Evolutionary conservation across 257 asterid genomes (phyloP).

Genomic region (Hygrophila difformis): DNA sequence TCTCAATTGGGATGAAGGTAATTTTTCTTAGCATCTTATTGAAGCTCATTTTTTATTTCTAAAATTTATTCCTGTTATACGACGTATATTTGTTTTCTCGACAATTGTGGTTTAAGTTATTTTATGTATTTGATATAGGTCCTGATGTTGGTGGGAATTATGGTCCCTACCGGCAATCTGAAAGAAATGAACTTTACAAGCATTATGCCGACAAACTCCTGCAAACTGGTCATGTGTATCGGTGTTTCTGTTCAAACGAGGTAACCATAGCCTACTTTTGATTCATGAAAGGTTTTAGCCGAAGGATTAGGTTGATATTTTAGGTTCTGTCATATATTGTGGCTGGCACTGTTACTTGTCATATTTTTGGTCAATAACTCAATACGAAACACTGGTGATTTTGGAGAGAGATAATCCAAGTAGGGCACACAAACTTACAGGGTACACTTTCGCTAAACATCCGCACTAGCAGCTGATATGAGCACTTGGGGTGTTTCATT

Average conservation of each 20-base stretch:
- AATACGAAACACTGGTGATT: too few species aligned
- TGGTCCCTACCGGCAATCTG: slow-evolving; percentile 94
- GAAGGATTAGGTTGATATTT: too few species aligned
- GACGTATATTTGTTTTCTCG: background rate
- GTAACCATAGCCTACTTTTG: slow-evolving; percentile 22
- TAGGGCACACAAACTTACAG: too few species aligned
- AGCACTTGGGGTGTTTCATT: too few species aligned
- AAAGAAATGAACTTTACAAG: slow-evolving; percentile 83
- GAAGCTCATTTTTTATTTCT: too few species aligned
- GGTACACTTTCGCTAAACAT: too few species aligned
- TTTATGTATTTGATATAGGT: slow-evolving; percentile 35
- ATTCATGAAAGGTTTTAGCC: too few species aligned
- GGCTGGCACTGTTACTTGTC: background rate
- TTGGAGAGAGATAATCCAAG: too few species aligned
- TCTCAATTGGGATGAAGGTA: slow-evolving; percentile 95
- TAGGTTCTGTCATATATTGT: background rate
- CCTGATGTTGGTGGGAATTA: slow-evolving; percentile 78
- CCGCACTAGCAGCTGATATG: too few species aligned
- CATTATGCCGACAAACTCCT: slow-evolving; percentile 72
- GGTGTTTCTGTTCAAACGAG: slow-evolving; percentile 89
- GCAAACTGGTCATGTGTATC: slow-evolving; percentile 75
- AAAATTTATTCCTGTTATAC: too few species aligned
- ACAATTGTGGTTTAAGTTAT: background rate
- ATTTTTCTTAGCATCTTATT: background rate
- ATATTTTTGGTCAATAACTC: slow-evolving; percentile 5